phyloP scores from a whole-genome alignment of 1,284 basidiomycete genomes.

The Farysia itapuensis region DNA sequence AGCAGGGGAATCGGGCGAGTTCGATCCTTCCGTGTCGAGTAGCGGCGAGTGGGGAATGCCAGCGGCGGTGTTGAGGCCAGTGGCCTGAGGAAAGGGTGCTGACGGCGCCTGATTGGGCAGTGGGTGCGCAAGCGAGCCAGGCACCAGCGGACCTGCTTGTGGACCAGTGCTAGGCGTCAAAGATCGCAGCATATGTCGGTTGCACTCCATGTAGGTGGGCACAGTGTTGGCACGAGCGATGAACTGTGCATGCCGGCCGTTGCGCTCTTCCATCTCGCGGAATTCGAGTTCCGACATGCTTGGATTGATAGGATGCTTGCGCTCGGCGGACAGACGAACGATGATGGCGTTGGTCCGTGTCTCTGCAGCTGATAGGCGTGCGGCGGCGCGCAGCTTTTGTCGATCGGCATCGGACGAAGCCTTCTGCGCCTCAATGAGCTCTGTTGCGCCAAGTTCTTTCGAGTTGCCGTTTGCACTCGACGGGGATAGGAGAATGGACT shows the following conservation, averaged over 20 bases:
- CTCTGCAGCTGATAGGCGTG: slow-evolving; percentile 15
- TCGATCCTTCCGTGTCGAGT: too few species aligned
- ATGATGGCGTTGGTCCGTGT: slow-evolving; percentile 24
- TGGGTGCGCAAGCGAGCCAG: slow-evolving; percentile 29
- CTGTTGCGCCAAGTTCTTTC: neutral
- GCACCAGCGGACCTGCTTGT: neutral
- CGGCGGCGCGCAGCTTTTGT: slow-evolving; percentile 3
- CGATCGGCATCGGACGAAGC: slow-evolving; percentile 2
- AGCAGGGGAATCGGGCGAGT: too few species aligned
- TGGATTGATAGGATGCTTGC: slow-evolving; percentile 30
- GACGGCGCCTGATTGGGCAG: slow-evolving; percentile 21
- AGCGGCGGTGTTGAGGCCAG: neutral
- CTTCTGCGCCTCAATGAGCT: neutral
- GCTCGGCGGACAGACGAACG: slow-evolving; percentile 22
- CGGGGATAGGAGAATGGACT: slow-evolving; percentile 11
- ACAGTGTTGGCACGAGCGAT: slow-evolving; percentile 82
- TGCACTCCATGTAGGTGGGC: slow-evolving; percentile 77
- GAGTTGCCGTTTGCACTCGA: too few species aligned
- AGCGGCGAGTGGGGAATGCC: slow-evolving; percentile 58
- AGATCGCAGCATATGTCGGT: slow-evolving; percentile 67
- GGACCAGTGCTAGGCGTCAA: slow-evolving; percentile 4
- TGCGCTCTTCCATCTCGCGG: slow-evolving; percentile 19
- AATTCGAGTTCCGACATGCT: slow-evolving; percentile 18
- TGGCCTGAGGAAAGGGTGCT: neutral
- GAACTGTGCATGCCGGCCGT: slow-evolving; percentile 62